A percentile compares a stretch with the other conserved stretches of the same genome.
Evolutionary conservation across 345 rosid genomes (phyloP).

Genomic region (Heritiera fomes): DNA sequence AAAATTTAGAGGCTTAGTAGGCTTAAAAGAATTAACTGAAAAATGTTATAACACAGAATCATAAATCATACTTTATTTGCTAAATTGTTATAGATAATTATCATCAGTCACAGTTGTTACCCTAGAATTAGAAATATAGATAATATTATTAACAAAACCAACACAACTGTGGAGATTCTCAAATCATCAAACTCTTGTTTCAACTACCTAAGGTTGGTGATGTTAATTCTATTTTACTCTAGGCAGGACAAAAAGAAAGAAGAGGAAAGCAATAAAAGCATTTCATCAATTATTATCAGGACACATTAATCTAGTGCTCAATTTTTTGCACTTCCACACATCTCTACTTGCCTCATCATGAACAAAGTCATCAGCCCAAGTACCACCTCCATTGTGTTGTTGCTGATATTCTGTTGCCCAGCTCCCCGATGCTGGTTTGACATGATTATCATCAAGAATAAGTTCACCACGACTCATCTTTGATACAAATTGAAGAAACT

Average conservation of each 20-base stretch:
- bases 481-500: constrained; percentile 95
- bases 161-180: constrained; percentile 2
- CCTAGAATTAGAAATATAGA: not conserved
- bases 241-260: not conserved
- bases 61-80: not conserved
- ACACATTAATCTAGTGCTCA: no score
- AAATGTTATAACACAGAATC: not conserved
- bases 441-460: constrained; percentile 90
- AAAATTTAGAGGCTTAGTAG: not conserved
- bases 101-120: not conserved
- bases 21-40: not conserved
- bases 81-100: not conserved
- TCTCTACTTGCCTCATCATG: constrained; percentile 45
- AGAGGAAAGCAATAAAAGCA: not conserved
- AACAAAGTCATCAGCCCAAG: constrained; percentile 94
- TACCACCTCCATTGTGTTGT: constrained; percentile 56
- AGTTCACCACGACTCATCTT: constrained; percentile 99
- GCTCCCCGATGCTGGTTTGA: constrained; percentile 76
- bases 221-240: not conserved
- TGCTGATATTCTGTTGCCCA: constrained; percentile 96
- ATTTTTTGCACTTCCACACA: constrained; percentile 21
- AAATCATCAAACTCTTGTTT: not conserved
- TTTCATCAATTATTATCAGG: not conserved
- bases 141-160: not conserved
- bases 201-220: not conserved